Base-by-base conservation (phyloP, 2,329 filamentous ascomycete species). In the Xylariaceae sp. region DNA sequence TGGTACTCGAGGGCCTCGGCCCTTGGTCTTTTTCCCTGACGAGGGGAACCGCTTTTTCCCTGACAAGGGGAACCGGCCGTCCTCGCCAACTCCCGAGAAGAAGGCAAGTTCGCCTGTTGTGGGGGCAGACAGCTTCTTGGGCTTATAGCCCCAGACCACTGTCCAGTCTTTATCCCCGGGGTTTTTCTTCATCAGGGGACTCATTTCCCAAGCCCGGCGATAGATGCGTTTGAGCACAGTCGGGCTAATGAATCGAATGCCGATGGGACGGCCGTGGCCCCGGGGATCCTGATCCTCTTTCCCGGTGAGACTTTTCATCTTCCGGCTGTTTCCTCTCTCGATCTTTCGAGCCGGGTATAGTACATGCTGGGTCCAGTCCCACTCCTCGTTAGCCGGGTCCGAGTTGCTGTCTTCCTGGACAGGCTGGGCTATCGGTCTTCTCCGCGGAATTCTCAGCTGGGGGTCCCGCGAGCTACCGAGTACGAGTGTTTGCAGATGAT, bases 401-500 rank as follows among this genome's bases (percentile, higher is more conserved):
- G 9, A 4, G 5, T 27, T n/a, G 7, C 37, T 24, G 1, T 13
- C 12, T 8, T 29, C 12, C 9, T 29, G 32, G 4, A 29, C 21
- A 3, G 42, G 19, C 17, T 26, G 46, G 1, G 59, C 64, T 9
- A 63, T 49, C 0, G 59, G 41, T 18, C 68, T 55, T 21, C 65
- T 56, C 2, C 46, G 29, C 15, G 69, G 68, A 1, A 69, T 47
- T 13, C 41, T 50, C 60, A 67, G 70, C 21, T 65, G 57, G 3
- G 46, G 43, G 14, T 44, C 35, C 33, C 52, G 50, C 2, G 65
- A 65, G 17, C 59, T 59, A 1, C 70, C 76, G 6, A 51, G 46
- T 3, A 65, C 65, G 24, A 82, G 49, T 16, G 59, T 57, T n/a
- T 58, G 58, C n/a, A 82, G 57, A 11, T 68, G 53, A 11, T 79